Conservation (phyloP, 164 flowering plant species). For the Brasenia schreberi region DNA sequence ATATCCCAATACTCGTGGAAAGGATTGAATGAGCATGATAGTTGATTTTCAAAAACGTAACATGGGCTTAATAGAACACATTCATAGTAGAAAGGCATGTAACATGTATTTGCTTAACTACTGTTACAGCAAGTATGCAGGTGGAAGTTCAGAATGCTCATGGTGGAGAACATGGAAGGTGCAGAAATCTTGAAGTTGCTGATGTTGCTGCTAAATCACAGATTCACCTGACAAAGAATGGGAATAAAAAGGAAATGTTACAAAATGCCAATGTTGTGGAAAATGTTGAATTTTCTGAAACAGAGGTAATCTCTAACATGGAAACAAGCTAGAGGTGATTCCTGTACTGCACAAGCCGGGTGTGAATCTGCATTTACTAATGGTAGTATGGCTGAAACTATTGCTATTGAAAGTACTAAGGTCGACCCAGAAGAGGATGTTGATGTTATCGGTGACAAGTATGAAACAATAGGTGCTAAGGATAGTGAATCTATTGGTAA, state of each 20-base stretch:
- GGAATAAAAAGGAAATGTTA: neutral
- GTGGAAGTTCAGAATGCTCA: too few species aligned
- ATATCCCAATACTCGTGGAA: too few species aligned
- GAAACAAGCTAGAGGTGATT: conserved; percentile 5
- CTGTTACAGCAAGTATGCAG: too few species aligned
- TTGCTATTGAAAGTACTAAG: neutral
- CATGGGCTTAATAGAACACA: too few species aligned
- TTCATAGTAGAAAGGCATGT: too few species aligned
- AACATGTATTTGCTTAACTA: too few species aligned
- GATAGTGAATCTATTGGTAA: neutral
- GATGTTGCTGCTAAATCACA: conserved; percentile 6
- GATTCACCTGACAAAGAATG: neutral
- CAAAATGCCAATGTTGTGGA: conserved; percentile 9
- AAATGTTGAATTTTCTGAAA: conserved; percentile 2
- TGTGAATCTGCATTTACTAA: conserved; percentile 3
- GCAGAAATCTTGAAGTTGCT: neutral
- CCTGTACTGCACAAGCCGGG: conserved; percentile 7
- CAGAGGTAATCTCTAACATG: conserved; percentile 1
- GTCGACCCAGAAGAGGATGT: neutral
- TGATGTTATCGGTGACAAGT: neutral
- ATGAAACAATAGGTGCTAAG: neutral
- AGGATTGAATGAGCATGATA: too few species aligned
- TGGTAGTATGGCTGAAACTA: neutral
- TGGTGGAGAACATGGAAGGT: neutral
- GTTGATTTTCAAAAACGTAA: too few species aligned